Percentiles rank a stretch among this genome's conserved stretches.
Conservation (phyloP, 1,139 yeast species). For the Taiozyma sp. region DNA sequence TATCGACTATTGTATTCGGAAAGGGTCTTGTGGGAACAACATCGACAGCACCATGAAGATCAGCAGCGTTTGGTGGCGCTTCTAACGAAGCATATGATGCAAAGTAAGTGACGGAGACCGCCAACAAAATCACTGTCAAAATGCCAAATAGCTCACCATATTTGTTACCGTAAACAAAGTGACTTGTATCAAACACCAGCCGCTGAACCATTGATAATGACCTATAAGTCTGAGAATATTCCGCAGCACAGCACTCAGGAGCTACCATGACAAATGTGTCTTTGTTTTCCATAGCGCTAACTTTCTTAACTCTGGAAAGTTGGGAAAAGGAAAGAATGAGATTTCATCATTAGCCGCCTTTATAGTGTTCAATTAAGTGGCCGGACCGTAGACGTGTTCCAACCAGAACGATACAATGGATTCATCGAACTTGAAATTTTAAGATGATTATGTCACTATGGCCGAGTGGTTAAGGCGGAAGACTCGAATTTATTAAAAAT, state of each 20-base stretch:
- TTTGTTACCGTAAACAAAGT: not conserved
- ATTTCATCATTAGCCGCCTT: too few relatives aligned
- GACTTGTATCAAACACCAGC: not conserved
- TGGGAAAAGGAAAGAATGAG: too few relatives aligned
- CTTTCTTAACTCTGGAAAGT: too few relatives aligned
- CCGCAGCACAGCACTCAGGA: too few relatives aligned
- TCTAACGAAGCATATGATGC: not conserved
- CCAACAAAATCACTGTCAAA: not conserved
- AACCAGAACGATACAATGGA: not conserved
- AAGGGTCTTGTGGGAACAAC: too few relatives aligned
- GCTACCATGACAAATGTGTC: too few relatives aligned
- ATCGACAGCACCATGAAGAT: too few relatives aligned
- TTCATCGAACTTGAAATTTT: not conserved
- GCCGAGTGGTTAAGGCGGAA: constrained; percentile 81
- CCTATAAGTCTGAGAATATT: not conserved
- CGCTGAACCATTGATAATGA: not conserved
- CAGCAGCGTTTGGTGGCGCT: not conserved
- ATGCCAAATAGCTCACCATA: not conserved
- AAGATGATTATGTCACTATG: constrained; percentile 42
- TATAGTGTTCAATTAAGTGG: not conserved
- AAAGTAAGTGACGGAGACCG: not conserved
- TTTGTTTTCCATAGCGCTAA: too few relatives aligned
- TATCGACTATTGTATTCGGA: too few relatives aligned
- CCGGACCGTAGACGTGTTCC: not conserved
- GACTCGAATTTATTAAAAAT: constrained; percentile 50